Evolutionary conservation across 257 asterid genomes (phyloP).

Genomic region (Lycium barbarum): DNA sequence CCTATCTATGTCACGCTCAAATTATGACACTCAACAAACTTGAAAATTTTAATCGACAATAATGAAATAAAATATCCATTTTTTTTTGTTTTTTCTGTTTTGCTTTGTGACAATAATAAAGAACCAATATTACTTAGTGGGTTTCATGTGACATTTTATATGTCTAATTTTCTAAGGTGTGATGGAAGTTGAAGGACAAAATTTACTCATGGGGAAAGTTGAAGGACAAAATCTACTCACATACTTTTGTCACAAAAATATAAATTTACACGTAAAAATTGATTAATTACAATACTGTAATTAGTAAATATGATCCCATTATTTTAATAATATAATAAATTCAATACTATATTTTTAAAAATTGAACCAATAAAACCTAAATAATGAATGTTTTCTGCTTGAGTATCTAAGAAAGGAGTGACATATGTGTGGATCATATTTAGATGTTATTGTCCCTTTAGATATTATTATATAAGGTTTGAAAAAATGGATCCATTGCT

Average conservation of each 20-base stretch:
- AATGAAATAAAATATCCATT: slow-evolving; percentile 15
- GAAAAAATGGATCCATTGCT: neutral
- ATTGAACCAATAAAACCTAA: too few species aligned
- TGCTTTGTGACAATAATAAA: slow-evolving; percentile 20
- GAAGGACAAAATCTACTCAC: too few species aligned
- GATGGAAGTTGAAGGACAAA: neutral
- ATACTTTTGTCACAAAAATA: too few species aligned
- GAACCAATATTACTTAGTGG: slow-evolving; percentile 17
- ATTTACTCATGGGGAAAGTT: too few species aligned
- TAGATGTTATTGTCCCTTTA: neutral
- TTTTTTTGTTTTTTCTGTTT: neutral
- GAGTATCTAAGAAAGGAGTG: neutral
- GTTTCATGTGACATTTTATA: slow-evolving; percentile 9
- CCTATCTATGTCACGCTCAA: slow-evolving; percentile 28
- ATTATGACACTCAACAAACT: slow-evolving; percentile 25
- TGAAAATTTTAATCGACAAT: neutral
- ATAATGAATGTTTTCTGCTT: too few species aligned
- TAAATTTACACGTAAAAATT: too few species aligned
- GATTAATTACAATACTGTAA: too few species aligned
- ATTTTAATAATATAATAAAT: too few species aligned
- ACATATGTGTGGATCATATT: neutral
- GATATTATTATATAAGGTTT: too few species aligned
- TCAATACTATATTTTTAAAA: too few species aligned
- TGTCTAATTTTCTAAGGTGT: neutral
- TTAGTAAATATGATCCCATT: too few species aligned